Evolutionary conservation across 805 yeast species (phyloP).

Genomic region (Pichia sporocuriosa): DNA sequence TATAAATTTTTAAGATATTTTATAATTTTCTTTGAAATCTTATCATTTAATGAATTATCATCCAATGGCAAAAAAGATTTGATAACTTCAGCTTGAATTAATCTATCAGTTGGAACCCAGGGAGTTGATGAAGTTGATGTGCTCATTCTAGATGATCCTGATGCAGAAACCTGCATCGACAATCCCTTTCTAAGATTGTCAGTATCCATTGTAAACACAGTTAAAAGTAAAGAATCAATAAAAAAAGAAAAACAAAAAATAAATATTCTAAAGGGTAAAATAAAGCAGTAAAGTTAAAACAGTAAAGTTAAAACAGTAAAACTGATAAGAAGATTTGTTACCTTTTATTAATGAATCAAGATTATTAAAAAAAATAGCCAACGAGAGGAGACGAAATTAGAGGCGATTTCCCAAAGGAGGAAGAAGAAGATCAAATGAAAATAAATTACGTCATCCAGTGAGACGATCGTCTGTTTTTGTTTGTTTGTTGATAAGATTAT

Average conservation of each 20-base stretch:
- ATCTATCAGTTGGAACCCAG: slow-evolving; percentile 8
- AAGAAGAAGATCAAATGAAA: too few species aligned
- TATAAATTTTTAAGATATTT: slow-evolving; percentile 10
- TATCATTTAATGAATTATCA: not conserved
- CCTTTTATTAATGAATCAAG: too few species aligned
- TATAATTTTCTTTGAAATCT: not conserved
- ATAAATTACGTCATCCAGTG: too few species aligned
- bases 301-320: too few species aligned
- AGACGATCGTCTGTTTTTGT: too few species aligned
- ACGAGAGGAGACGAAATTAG: too few species aligned
- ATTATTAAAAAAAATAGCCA: too few species aligned
- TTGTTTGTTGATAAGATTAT: too few species aligned
- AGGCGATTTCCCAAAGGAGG: too few species aligned
- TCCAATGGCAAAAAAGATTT: slow-evolving; percentile 6
- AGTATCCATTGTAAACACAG: not conserved
- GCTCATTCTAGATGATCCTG: not conserved
- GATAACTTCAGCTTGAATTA: slow-evolving; percentile 7
- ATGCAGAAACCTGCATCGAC: not conserved
- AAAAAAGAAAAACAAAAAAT: not conserved
- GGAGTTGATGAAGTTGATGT: not conserved
- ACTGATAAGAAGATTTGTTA: too few species aligned
- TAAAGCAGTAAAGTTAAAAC: too few species aligned
- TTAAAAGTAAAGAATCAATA: not conserved
- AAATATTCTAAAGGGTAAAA: too few species aligned
- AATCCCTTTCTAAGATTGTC: not conserved